Evolutionary conservation across 139 green algal species (phyloP), one percentile per base, ranked within the genome.

Genomic region (Chlamydomonas sp.): DNA sequence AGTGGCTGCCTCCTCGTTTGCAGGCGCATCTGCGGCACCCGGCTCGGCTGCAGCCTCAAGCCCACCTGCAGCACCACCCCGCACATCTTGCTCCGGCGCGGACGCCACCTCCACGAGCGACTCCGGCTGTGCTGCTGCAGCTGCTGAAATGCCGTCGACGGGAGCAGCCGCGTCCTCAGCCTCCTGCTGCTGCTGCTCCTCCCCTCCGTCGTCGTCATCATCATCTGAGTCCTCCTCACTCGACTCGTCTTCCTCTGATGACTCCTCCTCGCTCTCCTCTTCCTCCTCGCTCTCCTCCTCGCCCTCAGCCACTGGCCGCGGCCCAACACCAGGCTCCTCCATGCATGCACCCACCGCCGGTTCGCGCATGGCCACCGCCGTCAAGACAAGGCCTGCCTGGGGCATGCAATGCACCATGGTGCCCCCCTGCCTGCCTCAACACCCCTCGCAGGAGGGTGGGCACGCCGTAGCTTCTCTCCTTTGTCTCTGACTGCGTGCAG

Each of bases 281-380:
- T 68, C 60, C 31, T 68, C 31, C 48, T 68, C 60, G 26, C 5
- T 13, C 13, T 68, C 60, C 8, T 68, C 31, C 60, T 48, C 60
- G 39, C 48, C 60, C 31, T 68, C 16, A 48, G 8, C 30, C 10
- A n/a, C n/a, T n/a, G n/a, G n/a, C n/a, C n/a, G n/a, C n/a, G n/a
- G n/a, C n/a, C n/a, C n/a, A n/a, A n/a, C n/a, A n/a, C n/a, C n/a
- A n/a, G n/a, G n/a, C n/a, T n/a, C n/a, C n/a, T n/a, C n/a, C n/a
- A n/a, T n/a, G n/a, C n/a, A n/a, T n/a, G n/a, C n/a, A n/a, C n/a
- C n/a, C n/a, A n/a, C n/a, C n/a, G n/a, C n/a, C n/a, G n/a, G n/a
- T n/a, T n/a, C n/a, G n/a, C n/a, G n/a, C n/a, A n/a, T n/a, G n/a
- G n/a, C n/a, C n/a, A n/a, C n/a, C n/a, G n/a, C n/a, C n/a, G n/a